Percentiles rank a stretch among this genome's conserved stretches.
phyloP scores from a whole-genome alignment of 495 filamentous ascomycete genomes.

The Aspergillus taichungensis region DNA sequence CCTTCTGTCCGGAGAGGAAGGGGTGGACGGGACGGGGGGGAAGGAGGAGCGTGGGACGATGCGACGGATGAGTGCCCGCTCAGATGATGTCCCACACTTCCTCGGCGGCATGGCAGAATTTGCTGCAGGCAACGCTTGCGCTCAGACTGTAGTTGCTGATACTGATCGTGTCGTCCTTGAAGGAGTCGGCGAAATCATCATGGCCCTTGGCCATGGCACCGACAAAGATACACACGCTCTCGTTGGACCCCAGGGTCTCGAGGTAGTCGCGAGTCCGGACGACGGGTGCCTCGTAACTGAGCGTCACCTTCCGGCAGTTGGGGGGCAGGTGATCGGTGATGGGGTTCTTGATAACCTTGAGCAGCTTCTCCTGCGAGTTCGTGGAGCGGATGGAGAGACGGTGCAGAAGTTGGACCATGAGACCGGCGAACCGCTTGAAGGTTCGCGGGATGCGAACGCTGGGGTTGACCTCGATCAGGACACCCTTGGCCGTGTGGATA shows the following conservation, averaged over 20 bases:
- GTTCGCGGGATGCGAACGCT: conserved; percentile 94
- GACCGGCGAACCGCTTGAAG: conserved; percentile 95
- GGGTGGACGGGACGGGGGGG: neutral
- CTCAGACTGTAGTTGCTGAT: conserved; percentile 97
- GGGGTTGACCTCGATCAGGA: conserved; percentile 94
- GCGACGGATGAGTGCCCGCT: conserved; percentile 6
- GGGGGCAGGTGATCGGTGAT: conserved; percentile 94
- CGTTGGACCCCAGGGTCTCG: conserved; percentile 61
- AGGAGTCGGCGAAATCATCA: conserved; percentile 89
- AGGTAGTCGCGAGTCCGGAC: conserved; percentile 86
- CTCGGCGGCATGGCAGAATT: conserved; percentile 97
- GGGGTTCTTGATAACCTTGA: conserved; percentile 95
- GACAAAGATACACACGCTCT: conserved; percentile 95
- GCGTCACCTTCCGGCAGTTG: conserved; percentile 93
- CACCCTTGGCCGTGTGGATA: conserved; percentile 93
- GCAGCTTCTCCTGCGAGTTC: conserved; percentile 90
- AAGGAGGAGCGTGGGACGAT: conserved; percentile 3
- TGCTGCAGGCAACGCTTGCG: conserved; percentile 95
- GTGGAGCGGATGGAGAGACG: conserved; percentile 91
- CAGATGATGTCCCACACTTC: conserved; percentile 91
- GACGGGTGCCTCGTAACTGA: conserved; percentile 83
- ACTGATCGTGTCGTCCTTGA: conserved; percentile 93
- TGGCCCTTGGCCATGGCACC: conserved; percentile 96
- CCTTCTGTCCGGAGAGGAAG: neutral
- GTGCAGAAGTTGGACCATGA: conserved; percentile 99